Percentiles rank a stretch among this genome's conserved stretches.
Conservation (phyloP, 768 basidiomycete species). For the Psilocybe sp. region DNA sequence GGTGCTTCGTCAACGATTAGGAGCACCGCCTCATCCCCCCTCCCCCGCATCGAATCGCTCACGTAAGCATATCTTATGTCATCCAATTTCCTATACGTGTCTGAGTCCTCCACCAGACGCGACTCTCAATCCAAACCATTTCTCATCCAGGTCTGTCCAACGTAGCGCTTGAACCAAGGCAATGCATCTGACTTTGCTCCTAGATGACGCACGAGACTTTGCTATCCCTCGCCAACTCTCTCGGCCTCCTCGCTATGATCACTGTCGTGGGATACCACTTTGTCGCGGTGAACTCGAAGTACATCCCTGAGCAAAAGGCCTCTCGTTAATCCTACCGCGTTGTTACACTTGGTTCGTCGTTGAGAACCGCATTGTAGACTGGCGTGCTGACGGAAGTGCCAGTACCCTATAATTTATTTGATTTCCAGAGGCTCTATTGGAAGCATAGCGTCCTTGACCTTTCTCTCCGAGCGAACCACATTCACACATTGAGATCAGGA, state of each 20-base stretch:
- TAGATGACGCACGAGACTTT: constrained; percentile 80
- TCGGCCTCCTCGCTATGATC: constrained; percentile 84
- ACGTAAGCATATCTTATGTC: neutral
- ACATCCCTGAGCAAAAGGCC: constrained; percentile 22
- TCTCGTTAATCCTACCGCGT: too few relatives aligned
- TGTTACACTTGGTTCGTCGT: too few relatives aligned
- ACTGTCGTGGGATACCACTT: constrained; percentile 90
- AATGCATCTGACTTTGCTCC: neutral
- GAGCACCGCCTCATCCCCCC: constrained; percentile 3
- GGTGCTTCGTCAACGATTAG: constrained; percentile 5
- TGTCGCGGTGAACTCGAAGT: constrained; percentile 75
- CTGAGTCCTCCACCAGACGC: neutral
- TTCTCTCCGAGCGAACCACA: too few relatives aligned
- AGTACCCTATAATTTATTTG: too few relatives aligned
- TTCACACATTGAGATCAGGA: too few relatives aligned
- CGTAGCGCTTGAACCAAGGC: neutral
- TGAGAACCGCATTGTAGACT: too few relatives aligned
- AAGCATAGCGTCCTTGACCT: too few relatives aligned
- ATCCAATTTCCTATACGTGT: constrained; percentile 2
- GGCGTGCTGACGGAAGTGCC: too few relatives aligned
- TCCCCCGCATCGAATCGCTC: neutral
- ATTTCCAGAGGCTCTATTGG: too few relatives aligned
- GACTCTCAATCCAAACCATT: constrained; percentile 1
- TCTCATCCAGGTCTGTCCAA: neutral
- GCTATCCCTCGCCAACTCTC: constrained; percentile 76